These are phyloP conservation scores for Drechslerella stenobrocha DNA, from an alignment of 2,329 filamentous ascomycete genomes.

Conservation along the genomic window DNA sequence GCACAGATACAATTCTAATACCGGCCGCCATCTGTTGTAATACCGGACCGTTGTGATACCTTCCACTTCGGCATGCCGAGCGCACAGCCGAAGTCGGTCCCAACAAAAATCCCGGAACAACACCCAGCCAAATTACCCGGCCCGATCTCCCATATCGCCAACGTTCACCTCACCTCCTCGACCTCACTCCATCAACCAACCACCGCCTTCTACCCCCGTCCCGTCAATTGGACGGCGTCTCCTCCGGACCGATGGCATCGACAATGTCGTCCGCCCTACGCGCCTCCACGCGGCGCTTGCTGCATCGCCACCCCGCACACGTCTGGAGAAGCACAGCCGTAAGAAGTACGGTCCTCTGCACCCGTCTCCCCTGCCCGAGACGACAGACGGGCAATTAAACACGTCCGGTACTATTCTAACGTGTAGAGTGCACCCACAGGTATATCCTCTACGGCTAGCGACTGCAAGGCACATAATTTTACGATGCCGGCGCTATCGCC, in stretches of 20 bases:
- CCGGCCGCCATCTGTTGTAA: too few species aligned
- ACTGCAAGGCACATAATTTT: conserved; percentile 74
- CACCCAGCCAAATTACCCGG: conserved; percentile 35
- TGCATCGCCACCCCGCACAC: conserved; percentile 14
- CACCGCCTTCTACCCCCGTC: neutral
- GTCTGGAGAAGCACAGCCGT: conserved; percentile 26
- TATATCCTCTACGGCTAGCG: conserved; percentile 23
- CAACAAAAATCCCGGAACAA: conserved; percentile 32
- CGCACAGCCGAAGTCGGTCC: conserved; percentile 12
- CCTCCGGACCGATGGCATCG: conserved; percentile 17
- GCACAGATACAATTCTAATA: neutral
- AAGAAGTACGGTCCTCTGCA: conserved; percentile 16
- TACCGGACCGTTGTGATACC: neutral
- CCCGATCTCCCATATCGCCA: conserved; percentile 21
- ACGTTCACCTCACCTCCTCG: conserved; percentile 3
- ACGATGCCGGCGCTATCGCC: conserved; percentile 89
- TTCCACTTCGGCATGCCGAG: conserved; percentile 41
- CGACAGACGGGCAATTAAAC: neutral
- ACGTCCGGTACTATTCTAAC: neutral
- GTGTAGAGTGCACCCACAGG: conserved; percentile 4
- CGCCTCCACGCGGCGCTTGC: conserved; percentile 24
- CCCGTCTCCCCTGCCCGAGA: neutral
- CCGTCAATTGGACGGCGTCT: conserved; percentile 10
- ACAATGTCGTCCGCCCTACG: conserved; percentile 46
- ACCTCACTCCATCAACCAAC: conserved; percentile 1